Conservation (phyloP, 129 eudicot genomes). For the Flaveria linearis region DNA sequence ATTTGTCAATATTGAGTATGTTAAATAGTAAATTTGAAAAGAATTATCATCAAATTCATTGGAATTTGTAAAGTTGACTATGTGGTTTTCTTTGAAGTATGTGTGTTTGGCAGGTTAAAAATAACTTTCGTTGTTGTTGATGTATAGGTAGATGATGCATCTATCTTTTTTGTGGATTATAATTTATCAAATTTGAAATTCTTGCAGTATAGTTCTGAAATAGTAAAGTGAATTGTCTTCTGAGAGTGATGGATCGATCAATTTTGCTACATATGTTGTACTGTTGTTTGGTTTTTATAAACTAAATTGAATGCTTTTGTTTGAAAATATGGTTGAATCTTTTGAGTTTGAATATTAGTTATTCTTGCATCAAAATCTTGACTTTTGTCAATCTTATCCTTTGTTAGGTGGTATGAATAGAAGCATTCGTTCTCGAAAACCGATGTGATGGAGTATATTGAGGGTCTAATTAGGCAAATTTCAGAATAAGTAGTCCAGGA, state of each 20-base stretch:
- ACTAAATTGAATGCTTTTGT: slow-evolving; percentile 34
- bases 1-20: slow-evolving; percentile 7
- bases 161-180: background rate
- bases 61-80: slow-evolving; percentile 17
- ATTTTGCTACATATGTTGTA: slow-evolving; percentile 15
- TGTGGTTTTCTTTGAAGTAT: slow-evolving; percentile 6
- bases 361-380: slow-evolving; percentile 38
- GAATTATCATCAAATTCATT: slow-evolving; percentile 18
- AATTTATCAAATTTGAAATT: background rate
- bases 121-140: slow-evolving; percentile 15
- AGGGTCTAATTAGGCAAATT: slow-evolving; percentile 15
- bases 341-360: slow-evolving; percentile 30
- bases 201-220: background rate
- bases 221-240: background rate
- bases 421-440: slow-evolving; percentile 22
- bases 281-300: slow-evolving; percentile 18
- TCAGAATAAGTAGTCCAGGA: slow-evolving; percentile 19
- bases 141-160: slow-evolving; percentile 26
- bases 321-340: slow-evolving; percentile 32
- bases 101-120: slow-evolving; percentile 20
- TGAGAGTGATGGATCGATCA: slow-evolving; percentile 1
- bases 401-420: slow-evolving; percentile 33
- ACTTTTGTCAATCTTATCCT: slow-evolving; percentile 33
- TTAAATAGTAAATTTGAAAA: background rate
- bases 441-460: slow-evolving; percentile 28